These are phyloP conservation scores for Fraxinus baroniana DNA, from an alignment of 305 asterid species.

Conservation along the genomic window DNA sequence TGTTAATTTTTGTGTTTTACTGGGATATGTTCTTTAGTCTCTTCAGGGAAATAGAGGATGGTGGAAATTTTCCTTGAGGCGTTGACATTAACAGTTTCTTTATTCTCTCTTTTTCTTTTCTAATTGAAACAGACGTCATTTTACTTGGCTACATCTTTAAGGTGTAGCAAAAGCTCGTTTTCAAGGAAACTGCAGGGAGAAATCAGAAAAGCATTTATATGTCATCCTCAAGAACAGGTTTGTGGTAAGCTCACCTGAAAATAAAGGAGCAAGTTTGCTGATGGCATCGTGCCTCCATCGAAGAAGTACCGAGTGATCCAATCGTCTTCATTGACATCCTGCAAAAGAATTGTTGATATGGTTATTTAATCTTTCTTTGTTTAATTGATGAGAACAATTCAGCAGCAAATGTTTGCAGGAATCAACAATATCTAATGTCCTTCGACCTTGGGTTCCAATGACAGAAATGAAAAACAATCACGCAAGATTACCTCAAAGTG, in stretches of 20 bases:
- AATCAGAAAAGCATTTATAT: neutral
- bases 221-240: neutral
- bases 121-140: neutral
- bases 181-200: neutral
- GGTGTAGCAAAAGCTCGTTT: neutral
- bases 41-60: neutral
- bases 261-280: constrained; percentile 82
- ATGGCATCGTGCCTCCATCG: constrained; percentile 90
- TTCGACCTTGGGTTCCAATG: neutral
- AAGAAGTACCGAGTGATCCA: constrained; percentile 95
- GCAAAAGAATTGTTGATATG: constrained; percentile 7
- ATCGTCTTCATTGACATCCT: constrained; percentile 82
- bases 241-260: constrained; percentile 59
- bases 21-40: neutral
- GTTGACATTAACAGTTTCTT: neutral
- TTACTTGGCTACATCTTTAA: neutral
- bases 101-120: neutral
- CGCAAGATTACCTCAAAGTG: constrained; percentile 68
- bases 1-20: neutral
- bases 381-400: neutral
- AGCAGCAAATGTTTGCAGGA: neutral
- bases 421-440: neutral
- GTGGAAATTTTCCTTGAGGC: neutral
- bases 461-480: neutral
- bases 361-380: neutral